phyloP scores from a whole-genome alignment of 2,329 filamentous ascomycete species.

The Tolypocladium ovalisporum region DNA sequence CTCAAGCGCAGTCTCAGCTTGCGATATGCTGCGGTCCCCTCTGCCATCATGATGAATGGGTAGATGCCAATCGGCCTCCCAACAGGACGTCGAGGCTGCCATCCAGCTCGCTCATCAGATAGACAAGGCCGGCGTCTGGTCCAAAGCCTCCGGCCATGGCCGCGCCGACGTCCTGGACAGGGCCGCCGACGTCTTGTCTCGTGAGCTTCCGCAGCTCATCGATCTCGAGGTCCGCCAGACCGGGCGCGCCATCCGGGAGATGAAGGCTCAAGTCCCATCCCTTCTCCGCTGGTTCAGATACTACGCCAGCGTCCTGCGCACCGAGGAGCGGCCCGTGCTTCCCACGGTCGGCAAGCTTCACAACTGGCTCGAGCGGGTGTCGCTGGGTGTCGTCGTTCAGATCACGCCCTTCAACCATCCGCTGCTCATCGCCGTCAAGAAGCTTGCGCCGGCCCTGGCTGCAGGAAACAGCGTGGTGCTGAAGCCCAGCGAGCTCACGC shows the following conservation, averaged over 20 bases:
- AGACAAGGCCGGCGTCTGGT: conserved; percentile 58
- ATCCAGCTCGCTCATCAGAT: conserved; percentile 45
- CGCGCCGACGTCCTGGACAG: conserved; percentile 53
- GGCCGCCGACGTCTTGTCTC: conserved; percentile 42
- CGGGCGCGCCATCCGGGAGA: conserved; percentile 56
- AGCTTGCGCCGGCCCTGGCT: conserved; percentile 48
- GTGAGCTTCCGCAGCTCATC: conserved; percentile 44
- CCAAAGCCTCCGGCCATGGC: conserved; percentile 40
- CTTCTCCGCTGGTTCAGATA: conserved; percentile 62
- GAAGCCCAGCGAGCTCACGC: conserved; percentile 53
- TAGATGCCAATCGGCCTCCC: conserved; percentile 18
- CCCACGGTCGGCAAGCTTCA: conserved; percentile 52
- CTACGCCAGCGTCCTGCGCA: conserved; percentile 56
- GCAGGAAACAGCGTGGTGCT: conserved; percentile 49
- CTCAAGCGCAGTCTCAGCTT: too few relatives aligned
- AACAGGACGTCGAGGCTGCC: conserved; percentile 15
- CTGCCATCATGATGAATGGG: too few relatives aligned
- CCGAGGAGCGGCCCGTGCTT: conserved; percentile 54
- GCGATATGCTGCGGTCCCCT: too few relatives aligned
- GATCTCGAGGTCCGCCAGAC: conserved; percentile 56
- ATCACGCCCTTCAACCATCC: conserved; percentile 51
- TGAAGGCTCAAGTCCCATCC: conserved; percentile 57
- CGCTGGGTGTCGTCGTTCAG: conserved; percentile 46
- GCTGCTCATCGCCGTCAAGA: conserved; percentile 46
- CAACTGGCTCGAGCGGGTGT: conserved; percentile 42